Base-by-base conservation (phyloP, 768 basidiomycete genomes). In the Exsudoporus frostii region DNA sequence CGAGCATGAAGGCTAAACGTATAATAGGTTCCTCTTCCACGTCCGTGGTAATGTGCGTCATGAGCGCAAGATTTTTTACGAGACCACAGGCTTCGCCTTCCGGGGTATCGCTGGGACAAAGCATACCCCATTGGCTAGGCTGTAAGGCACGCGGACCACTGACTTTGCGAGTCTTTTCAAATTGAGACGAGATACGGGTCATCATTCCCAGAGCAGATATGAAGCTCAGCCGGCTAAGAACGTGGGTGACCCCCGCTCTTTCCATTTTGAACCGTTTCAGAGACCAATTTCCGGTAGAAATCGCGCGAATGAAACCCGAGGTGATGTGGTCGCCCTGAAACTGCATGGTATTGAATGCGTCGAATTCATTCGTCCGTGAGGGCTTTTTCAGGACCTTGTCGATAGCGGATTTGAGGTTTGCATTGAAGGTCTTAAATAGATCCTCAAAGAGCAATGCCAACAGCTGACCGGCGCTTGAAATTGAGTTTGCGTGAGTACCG, bases 11-110 rank as follows among this genome's bases (percentile, higher is more conserved):
- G 5, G 91, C 86, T 32, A 98, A 75, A 53, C 86, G 82, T 58
- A 92, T 83, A 50, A 99, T 90, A 1, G 96, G 95, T 54, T 86
- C 91, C 69, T 99, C 97, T 55, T 96, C 94, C 29, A 94, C 96
- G 69, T 98, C 97, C 38, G 97, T 98, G 9, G 97, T 99, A 68
- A 99, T 98, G 71, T 99, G 96, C 4, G 97, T 98, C 97, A 99
- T 99, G 15, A 99, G 77, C 4, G 97, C 97, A 56, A 99, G 74
- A 72, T 99, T 99, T 77, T 99, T 99, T 42, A 99, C 97, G 53
- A 99, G 75, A 24, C 97, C 97, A 66, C 97, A 99, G 17, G 97
- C 97, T 74, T 99, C 97, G 67, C 97, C 97, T 85, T 99, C 97
- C 0, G 97, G 97, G 0, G 97, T 99, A 71, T 99, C 97, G 67